Base-by-base conservation (phyloP, 2,329 filamentous ascomycete genomes). In the Alternaria viburni region DNA sequence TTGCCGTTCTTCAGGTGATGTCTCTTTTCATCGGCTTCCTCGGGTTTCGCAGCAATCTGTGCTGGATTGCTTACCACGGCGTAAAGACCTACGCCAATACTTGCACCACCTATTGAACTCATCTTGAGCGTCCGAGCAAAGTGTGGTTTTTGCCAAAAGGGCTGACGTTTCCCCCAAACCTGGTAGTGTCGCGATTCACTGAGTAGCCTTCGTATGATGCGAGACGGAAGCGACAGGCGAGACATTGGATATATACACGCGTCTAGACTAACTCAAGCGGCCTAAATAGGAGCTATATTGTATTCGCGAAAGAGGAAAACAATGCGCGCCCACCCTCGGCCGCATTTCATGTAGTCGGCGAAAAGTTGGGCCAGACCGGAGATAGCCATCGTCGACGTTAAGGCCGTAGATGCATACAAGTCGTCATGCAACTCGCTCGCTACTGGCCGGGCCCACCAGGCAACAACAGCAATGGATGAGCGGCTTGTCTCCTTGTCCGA, bases 1-100 rank as follows among this genome's bases (percentile, higher is more conserved):
- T 84, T 86, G 12, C 84, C 84, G 66, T 82, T 71, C 70, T 84
- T 83, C 59, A 82, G 72, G 79, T 88, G 86, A 79, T 88, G 86
- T 43, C 71, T 71, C 69, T 84, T 82, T 15, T 80, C 79, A 45
- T 79, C 78, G 9, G 82, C 81, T 45, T 84, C 81, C 56, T 83
- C 80, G 1, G 85, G 85, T 46, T 74, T 72, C n/a, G 77, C 71
- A n/a, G 77, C 77, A 6, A 78, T 69, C 44, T 78, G 75, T 9
- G 77, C 69, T 5, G 83, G 79, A 15, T 78, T 79, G 26, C 79
- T 79, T 10, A 82, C 77, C 7, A 77, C 75, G n/a, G 83, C 81
- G 59, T 81, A 81, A 25, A 83, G 70, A 5, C 75, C 71, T 6
- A 77, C 75, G 23, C 61, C 57, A 15, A 76, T 60, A 26, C 70